Evolutionary conservation across 805 yeast genomes (phyloP), one percentile per base, ranked within the genome.

Genomic region (Saturnispora galanensis): DNA sequence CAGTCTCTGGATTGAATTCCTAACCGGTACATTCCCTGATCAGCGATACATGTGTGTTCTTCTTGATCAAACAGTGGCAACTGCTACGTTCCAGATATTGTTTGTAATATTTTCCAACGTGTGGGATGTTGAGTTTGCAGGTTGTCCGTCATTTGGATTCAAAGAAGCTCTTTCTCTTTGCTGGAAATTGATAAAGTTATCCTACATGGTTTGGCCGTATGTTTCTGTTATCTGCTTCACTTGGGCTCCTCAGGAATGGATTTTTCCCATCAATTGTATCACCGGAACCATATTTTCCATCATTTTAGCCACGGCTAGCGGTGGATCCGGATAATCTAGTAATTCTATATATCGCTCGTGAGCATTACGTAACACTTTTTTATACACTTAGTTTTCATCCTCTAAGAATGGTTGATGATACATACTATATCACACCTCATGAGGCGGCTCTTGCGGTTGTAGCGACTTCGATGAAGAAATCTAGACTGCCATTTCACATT

Each of bases 381-480:
- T 30, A 9, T 37, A 31, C 31, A 13, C 26, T 26, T 31, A 28
- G 13, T 28, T 12, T 26, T 18, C 31, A 31, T 33, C 18, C 26
- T 11, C 26, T 10, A 3, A 32, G 11, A 40, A 62, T 61, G 66
- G 65, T 56, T n/a, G 66, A 64, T 54, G 82, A 77, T 52, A 65
- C 74, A 2, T 64, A 69, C 52, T 84, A 82, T 54, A 70, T 82
- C 41, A 77, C 87, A 4, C 84, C 90, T 6, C 79, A 84, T 62
- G 94, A 84, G 54, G 79, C 90, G 2, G 93, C 93, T 0, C 61
- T 84, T 41, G 93, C 94, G 0, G 81, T 83, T 35, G 90, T 84
- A 15, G 94, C 94, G 8, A 84, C 93, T 0, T 70, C 87, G 2
- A 84, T 84, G 93, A 84, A 84, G 60, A 84, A 84, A 56, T 74